phyloP scores from a whole-genome alignment of 805 yeast species.

The Yarrowia sp. region DNA sequence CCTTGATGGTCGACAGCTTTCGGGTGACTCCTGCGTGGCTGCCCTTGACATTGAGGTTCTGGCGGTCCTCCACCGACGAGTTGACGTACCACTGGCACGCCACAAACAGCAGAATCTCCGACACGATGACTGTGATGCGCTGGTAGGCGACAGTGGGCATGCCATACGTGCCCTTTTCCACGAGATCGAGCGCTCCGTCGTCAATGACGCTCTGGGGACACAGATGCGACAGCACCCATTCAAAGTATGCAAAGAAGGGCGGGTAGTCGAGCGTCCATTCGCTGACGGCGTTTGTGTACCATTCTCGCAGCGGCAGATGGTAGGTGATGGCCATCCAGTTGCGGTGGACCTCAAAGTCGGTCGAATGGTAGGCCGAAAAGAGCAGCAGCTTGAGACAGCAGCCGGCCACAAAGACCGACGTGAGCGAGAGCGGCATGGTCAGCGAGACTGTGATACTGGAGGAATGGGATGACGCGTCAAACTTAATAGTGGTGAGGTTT shows the following conservation, averaged over 20 bases:
- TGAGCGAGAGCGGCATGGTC: slow-evolving; percentile 55
- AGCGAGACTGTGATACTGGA: background rate
- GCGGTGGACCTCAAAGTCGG: slow-evolving; percentile 96
- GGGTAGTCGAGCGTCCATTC: slow-evolving; percentile 98
- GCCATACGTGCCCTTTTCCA: slow-evolving; percentile 70
- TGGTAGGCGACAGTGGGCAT: slow-evolving; percentile 84
- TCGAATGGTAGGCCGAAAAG: slow-evolving; percentile 85
- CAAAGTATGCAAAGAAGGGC: slow-evolving; percentile 96
- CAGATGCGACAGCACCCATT: slow-evolving; percentile 74
- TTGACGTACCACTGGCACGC: slow-evolving; percentile 76
- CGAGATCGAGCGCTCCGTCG: slow-evolving; percentile 82
- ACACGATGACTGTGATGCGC: slow-evolving; percentile 75
- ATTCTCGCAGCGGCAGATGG: slow-evolving; percentile 70
- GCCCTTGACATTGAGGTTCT: slow-evolving; percentile 43
- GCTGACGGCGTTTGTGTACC: slow-evolving; percentile 83
- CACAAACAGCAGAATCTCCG: slow-evolving; percentile 73
- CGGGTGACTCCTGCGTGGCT: slow-evolving; percentile 18
- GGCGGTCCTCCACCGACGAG: slow-evolving; percentile 45
- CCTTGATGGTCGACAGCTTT: slow-evolving; percentile 27
- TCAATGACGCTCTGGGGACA: slow-evolving; percentile 67
- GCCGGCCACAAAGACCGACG: slow-evolving; percentile 72
- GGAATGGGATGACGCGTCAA: background rate
- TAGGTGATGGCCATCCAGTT: slow-evolving; percentile 95
- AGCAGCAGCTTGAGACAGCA: slow-evolving; percentile 65
- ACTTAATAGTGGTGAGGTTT: no score